Conservation (phyloP, 768 basidiomycete genomes). For the Calocybe gangraenosa region DNA sequence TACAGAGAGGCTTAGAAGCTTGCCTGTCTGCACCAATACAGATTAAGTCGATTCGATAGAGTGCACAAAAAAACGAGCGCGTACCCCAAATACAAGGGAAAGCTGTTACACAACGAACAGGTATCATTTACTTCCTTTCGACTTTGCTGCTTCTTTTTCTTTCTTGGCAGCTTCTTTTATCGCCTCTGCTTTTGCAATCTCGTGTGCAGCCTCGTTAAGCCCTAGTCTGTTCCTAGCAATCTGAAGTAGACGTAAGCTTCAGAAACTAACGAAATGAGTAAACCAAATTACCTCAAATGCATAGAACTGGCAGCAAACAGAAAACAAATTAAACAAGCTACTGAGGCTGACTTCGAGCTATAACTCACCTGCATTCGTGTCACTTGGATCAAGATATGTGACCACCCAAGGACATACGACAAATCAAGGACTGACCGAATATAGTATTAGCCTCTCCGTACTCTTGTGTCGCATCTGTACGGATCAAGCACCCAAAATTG, state of each 20-base stretch:
- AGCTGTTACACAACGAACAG: no score
- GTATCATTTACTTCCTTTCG: slow-evolving; percentile 23
- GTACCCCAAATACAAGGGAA: no score
- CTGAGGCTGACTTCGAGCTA: background rate
- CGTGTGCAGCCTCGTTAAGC: slow-evolving; percentile 83
- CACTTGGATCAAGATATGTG: slow-evolving; percentile 31
- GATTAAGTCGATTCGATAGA: no score
- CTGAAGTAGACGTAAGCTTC: slow-evolving; percentile 30
- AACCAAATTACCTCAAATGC: slow-evolving; percentile 68
- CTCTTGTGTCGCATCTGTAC: slow-evolving; percentile 72
- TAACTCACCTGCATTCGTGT: slow-evolving; percentile 63
- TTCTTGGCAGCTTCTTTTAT: slow-evolving; percentile 60
- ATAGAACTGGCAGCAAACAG: slow-evolving; percentile 76
- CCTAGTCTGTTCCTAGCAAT: slow-evolving; percentile 90
- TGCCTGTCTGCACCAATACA: no score
- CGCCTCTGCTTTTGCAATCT: slow-evolving; percentile 73
- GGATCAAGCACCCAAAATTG: slow-evolving; percentile 95
- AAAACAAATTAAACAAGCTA: no score
- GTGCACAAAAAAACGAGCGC: no score
- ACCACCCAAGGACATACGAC: slow-evolving; percentile 1
- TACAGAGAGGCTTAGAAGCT: no score
- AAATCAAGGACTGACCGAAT: slow-evolving; percentile 54
- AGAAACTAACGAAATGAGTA: background rate
- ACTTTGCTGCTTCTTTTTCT: slow-evolving; percentile 34
- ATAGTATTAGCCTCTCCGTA: slow-evolving; percentile 93